Evolutionary conservation across 2,329 filamentous ascomycete genomes (phyloP).

Genomic region (Diplodia seriata): DNA sequence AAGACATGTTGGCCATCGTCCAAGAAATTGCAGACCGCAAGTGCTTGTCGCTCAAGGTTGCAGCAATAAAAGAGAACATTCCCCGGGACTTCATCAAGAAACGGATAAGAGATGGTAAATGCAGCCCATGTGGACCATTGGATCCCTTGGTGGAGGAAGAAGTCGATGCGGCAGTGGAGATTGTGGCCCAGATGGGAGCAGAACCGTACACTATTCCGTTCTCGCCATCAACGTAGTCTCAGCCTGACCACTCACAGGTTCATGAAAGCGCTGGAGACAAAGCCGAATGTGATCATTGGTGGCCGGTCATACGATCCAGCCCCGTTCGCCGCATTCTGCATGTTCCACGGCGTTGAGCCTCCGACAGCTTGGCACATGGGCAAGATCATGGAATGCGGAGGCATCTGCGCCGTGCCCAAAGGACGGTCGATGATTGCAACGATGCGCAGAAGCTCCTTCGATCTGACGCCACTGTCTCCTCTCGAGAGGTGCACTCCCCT

Average conservation of each 20-base stretch:
- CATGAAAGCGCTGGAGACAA: slow-evolving; percentile 21
- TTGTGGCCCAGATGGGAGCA: not conserved
- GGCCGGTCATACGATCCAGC: slow-evolving; percentile 46
- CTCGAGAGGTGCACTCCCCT: slow-evolving; percentile 54
- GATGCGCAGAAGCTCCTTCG: slow-evolving; percentile 56
- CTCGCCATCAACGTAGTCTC: too few species aligned
- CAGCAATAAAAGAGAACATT: not conserved
- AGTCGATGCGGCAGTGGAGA: not conserved
- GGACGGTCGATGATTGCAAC: slow-evolving; percentile 52
- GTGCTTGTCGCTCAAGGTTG: not conserved
- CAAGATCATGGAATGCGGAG: slow-evolving; percentile 64
- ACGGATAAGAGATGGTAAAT: not conserved
- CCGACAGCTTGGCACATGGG: slow-evolving; percentile 55
- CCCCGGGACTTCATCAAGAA: not conserved
- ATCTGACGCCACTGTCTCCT: slow-evolving; percentile 53
- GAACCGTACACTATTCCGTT: not conserved
- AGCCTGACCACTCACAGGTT: not conserved
- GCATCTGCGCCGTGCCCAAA: slow-evolving; percentile 57
- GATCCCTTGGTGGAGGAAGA: not conserved
- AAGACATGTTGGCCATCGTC: slow-evolving; percentile 51
- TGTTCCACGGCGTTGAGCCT: slow-evolving; percentile 5
- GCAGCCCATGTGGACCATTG: not conserved
- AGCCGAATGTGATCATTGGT: slow-evolving; percentile 57
- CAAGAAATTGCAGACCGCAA: too few species aligned
- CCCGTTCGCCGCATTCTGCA: slow-evolving; percentile 38